These are phyloP conservation scores for Kwoniella bestiolae DNA, from an alignment of 768 basidiomycete species.

Conservation along the genomic window DNA sequence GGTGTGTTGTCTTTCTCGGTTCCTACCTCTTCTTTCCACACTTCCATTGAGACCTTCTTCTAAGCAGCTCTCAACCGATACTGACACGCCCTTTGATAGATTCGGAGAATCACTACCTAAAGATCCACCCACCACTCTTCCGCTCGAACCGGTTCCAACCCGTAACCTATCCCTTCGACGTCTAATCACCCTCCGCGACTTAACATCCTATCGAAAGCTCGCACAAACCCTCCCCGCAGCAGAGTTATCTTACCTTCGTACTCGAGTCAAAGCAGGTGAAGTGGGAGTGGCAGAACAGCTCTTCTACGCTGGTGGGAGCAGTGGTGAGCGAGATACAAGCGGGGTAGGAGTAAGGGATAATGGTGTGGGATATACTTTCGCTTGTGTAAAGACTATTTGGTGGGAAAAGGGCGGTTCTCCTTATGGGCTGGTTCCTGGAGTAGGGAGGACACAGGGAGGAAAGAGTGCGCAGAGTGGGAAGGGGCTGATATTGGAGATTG, in stretches of 20 bases:
- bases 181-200: conserved; percentile 47
- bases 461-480: conserved; percentile 34
- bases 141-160: conserved; percentile 35
- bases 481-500: conserved; percentile 52
- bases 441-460: conserved; percentile 34
- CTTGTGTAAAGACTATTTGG: conserved; percentile 52
- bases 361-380: conserved; percentile 49
- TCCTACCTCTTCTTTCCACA: too few species aligned
- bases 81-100: conserved; percentile 12
- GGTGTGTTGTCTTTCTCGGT: too few species aligned
- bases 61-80: too few species aligned
- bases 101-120: conserved; percentile 49
- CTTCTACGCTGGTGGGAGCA: conserved; percentile 41
- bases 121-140: conserved; percentile 49
- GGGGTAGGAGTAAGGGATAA: conserved; percentile 38
- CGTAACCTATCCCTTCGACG: conserved; percentile 48
- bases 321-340: conserved; percentile 25
- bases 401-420: conserved; percentile 54
- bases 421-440: conserved; percentile 39
- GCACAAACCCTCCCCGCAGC: conserved; percentile 52
- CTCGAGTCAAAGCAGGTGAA: conserved; percentile 42
- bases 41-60: too few species aligned
- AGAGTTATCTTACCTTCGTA: conserved; percentile 48
- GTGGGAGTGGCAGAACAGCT: conserved; percentile 46
- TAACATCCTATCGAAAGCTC: conserved; percentile 51